These are phyloP conservation scores for Fraxinus americana DNA, from an alignment of 257 asterid species.

Conservation along the genomic window DNA sequence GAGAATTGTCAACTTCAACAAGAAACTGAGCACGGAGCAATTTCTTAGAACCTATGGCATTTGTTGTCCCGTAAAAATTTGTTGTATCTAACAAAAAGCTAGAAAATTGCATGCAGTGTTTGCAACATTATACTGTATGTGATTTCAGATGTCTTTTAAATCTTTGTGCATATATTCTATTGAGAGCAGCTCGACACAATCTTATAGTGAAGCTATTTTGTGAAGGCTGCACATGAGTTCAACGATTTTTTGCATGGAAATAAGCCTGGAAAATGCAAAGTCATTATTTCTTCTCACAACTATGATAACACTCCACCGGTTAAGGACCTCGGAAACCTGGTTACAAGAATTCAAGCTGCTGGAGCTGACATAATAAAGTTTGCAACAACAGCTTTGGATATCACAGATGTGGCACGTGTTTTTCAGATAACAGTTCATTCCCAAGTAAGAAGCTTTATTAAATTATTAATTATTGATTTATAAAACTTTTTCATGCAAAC, in stretches of 20 bases:
- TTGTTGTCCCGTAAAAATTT: neutral
- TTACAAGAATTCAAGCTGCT: slow-evolving; percentile 86
- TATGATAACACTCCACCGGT: slow-evolving; percentile 75
- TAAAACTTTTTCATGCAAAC: neutral
- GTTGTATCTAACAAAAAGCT: neutral
- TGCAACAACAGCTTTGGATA: slow-evolving; percentile 88
- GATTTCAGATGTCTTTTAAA: slow-evolving; percentile 13
- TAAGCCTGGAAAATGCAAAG: slow-evolving; percentile 74
- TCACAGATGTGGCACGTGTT: slow-evolving; percentile 88
- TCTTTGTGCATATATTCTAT: slow-evolving; percentile 8
- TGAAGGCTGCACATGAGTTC: slow-evolving; percentile 86
- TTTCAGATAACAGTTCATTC: slow-evolving; percentile 87
- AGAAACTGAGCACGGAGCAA: neutral
- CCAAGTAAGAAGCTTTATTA: slow-evolving; percentile 59
- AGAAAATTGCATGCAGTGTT: slow-evolving; percentile 2
- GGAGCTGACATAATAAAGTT: slow-evolving; percentile 97
- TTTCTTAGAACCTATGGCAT: neutral
- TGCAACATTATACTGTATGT: slow-evolving; percentile 1
- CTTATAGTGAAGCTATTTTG: slow-evolving; percentile 17
- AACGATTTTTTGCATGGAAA: slow-evolving; percentile 52
- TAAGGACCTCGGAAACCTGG: slow-evolving; percentile 89
- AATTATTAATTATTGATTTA: slow-evolving; percentile 4
- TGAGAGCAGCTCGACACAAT: slow-evolving; percentile 16
- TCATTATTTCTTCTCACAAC: slow-evolving; percentile 92
- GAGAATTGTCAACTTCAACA: neutral